Percentiles rank a stretch among this genome's conserved stretches.
Evolutionary conservation across 2,329 filamentous ascomycete genomes (phyloP).

Genomic region (Fusarium goolgardi): DNA sequence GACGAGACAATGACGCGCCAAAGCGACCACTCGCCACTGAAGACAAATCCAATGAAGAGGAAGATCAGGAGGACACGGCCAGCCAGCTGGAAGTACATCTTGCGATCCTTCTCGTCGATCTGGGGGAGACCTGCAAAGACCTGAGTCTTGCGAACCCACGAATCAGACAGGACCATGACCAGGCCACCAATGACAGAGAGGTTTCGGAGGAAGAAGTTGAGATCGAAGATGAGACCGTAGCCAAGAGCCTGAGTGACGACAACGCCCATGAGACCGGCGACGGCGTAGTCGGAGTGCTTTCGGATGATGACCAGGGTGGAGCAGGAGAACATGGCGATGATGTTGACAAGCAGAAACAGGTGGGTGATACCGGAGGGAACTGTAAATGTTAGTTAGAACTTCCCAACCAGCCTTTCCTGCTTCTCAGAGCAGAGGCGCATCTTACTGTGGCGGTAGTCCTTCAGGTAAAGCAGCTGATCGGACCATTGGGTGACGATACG

Average conservation of each 20-base stretch:
- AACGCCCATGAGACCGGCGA: constrained; percentile 88
- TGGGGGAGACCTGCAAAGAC: constrained; percentile 93
- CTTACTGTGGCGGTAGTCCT: constrained; percentile 93
- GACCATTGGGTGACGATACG: constrained; percentile 97
- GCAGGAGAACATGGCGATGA: constrained; percentile 85
- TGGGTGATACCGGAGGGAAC: constrained; percentile 91
- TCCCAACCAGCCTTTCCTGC: neutral
- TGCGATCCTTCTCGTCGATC: constrained; percentile 98
- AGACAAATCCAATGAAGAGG: constrained; percentile 96
- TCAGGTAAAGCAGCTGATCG: constrained; percentile 93
- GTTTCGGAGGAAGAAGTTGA: constrained; percentile 99
- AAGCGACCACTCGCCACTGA: constrained; percentile 91
- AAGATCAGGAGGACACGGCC: constrained; percentile 96
- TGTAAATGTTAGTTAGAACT: constrained; percentile 56
- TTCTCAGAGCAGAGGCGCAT: constrained; percentile 21
- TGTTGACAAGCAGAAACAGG: constrained; percentile 90
- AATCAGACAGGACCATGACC: constrained; percentile 97
- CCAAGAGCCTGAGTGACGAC: constrained; percentile 94
- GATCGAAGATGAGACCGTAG: constrained; percentile 97
- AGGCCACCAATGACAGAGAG: constrained; percentile 96
- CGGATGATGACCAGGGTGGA: constrained; percentile 89
- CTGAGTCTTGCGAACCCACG: constrained; percentile 97
- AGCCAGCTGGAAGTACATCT: constrained; percentile 99
- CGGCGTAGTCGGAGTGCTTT: constrained; percentile 93
- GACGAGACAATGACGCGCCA: constrained; percentile 87